A percentile compares a stretch with the other conserved stretches of the same genome.
Conservation (phyloP, 2,329 filamentous ascomycete species). For the Aureobasidium sp. region DNA sequence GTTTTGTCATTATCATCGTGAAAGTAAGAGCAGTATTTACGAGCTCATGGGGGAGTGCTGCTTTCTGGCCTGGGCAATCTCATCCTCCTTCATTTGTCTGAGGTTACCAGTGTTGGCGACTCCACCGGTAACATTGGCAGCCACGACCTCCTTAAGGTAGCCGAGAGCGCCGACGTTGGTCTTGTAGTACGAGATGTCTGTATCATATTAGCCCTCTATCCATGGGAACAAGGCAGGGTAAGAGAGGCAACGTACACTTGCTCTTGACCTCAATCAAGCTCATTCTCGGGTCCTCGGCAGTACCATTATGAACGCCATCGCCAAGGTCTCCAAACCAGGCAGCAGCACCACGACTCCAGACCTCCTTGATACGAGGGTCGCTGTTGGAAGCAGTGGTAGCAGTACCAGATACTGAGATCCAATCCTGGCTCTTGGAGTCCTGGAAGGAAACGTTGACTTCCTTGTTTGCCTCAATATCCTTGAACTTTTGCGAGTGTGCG, state of each 20-base stretch:
- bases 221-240: not conserved
- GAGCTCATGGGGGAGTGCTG: constrained; percentile 24
- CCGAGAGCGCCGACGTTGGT: constrained; percentile 25
- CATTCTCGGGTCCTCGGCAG: constrained; percentile 43
- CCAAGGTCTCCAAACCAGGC: constrained; percentile 48
- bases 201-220: not conserved
- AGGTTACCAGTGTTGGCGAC: constrained; percentile 30
- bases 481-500: constrained; percentile 41
- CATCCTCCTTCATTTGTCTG: constrained; percentile 28
- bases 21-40: constrained; percentile 10
- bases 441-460: constrained; percentile 40
- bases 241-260: constrained; percentile 23
- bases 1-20: not conserved
- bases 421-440: constrained; percentile 41
- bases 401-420: constrained; percentile 41
- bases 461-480: constrained; percentile 39
- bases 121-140: constrained; percentile 27
- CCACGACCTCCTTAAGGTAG: constrained; percentile 28
- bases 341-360: constrained; percentile 33
- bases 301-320: constrained; percentile 43
- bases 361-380: constrained; percentile 44
- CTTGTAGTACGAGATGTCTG: constrained; percentile 32
- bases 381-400: constrained; percentile 35
- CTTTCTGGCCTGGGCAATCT: constrained; percentile 27
- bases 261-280: constrained; percentile 34